A percentile compares a stretch with the other conserved stretches of the same genome.
phyloP scores from a whole-genome alignment of 169 alveolate species.

The Eimeria praecox region DNA sequence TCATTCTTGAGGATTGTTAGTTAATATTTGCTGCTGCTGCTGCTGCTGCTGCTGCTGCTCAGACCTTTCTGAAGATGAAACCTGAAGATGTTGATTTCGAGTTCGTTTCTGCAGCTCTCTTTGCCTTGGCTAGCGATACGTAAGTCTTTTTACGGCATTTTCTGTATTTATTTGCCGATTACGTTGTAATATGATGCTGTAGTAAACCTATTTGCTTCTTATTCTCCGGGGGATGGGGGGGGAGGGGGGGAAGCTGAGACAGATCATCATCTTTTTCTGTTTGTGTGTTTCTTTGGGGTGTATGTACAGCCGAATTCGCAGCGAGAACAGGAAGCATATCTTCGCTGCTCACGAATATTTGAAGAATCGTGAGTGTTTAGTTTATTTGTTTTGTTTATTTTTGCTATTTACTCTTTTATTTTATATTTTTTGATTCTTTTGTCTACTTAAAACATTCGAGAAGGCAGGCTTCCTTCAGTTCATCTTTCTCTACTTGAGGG shows the following conservation, averaged over 20 bases:
- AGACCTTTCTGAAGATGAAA: constrained; percentile 6
- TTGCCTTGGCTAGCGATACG: constrained; percentile 49
- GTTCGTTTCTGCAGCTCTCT: constrained; percentile 35
- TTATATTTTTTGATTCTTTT: background rate
- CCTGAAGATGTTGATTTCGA: constrained; percentile 3
- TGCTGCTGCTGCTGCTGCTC: background rate
- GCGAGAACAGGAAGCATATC: constrained; percentile 11
- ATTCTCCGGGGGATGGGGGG: too few species aligned
- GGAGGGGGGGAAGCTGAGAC: too few species aligned
- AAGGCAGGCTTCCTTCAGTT: too few species aligned
- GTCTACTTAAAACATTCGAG: too few species aligned
- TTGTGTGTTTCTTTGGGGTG: background rate
- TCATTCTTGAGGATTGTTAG: background rate
- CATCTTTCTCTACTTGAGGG: background rate
- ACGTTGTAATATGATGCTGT: background rate
- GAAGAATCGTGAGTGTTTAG: background rate
- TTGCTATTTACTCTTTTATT: too few species aligned
- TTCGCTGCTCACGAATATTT: constrained; percentile 3
- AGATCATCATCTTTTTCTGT: too few species aligned
- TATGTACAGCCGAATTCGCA: constrained; percentile 42
- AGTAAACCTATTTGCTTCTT: too few species aligned
- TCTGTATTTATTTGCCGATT: background rate
- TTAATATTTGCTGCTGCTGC: too few species aligned
- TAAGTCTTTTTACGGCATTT: background rate
- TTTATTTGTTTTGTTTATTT: background rate